phyloP scores from a whole-genome alignment of 2,329 filamentous ascomycete genomes.

The Gliomastix tumulicola region DNA sequence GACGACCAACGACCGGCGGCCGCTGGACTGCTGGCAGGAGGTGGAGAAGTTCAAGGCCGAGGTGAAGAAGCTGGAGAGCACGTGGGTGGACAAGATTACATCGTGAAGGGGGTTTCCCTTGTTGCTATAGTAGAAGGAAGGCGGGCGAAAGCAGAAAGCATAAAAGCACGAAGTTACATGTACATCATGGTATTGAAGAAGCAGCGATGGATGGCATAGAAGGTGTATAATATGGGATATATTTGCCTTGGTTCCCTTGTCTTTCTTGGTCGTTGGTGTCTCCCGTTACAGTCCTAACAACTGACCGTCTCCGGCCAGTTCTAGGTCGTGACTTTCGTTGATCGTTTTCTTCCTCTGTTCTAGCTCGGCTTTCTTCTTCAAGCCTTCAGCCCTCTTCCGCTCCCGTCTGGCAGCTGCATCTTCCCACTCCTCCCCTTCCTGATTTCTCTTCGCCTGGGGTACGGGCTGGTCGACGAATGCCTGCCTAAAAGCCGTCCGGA shows the following conservation, averaged over 20 bases:
- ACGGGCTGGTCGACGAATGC: too few relatives aligned
- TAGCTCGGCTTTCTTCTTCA: conserved; percentile 42
- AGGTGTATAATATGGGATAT: too few relatives aligned
- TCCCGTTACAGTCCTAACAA: too few relatives aligned
- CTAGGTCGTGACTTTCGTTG: neutral
- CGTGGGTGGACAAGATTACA: conserved; percentile 80
- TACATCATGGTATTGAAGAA: conserved; percentile 6
- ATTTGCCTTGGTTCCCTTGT: too few relatives aligned
- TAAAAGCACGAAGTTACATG: conserved; percentile 7
- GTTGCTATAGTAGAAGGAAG: neutral
- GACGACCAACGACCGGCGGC: conserved; percentile 75
- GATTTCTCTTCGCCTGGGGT: conserved; percentile 14
- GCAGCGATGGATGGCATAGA: conserved; percentile 8
- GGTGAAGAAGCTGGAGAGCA: conserved; percentile 77
- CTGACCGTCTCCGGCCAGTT: too few relatives aligned
- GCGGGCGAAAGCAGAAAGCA: conserved; percentile 4
- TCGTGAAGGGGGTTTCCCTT: conserved; percentile 18
- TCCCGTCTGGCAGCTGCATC: conserved; percentile 42
- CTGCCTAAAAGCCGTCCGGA: conserved; percentile 42
- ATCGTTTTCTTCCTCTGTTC: conserved; percentile 6
- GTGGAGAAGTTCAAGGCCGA: conserved; percentile 86
- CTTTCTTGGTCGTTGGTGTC: too few relatives aligned
- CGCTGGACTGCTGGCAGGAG: conserved; percentile 91
- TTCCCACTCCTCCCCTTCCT: conserved; percentile 44
- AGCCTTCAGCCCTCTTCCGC: conserved; percentile 50